Evolutionary conservation across 2,329 filamentous ascomycete genomes (phyloP).

Genomic region (Calycina marina): DNA sequence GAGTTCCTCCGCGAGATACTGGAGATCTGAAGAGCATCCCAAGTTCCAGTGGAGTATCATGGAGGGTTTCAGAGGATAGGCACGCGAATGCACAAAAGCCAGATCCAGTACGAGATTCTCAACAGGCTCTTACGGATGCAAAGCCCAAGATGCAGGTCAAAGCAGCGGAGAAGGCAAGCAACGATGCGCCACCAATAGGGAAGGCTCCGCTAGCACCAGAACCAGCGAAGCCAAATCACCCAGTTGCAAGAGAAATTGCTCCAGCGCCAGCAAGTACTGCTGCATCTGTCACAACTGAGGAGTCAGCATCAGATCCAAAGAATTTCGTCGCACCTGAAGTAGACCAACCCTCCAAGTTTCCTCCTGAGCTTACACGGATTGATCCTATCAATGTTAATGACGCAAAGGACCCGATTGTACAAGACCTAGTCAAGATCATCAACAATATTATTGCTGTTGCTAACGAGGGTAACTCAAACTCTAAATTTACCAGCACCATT

Average conservation of each 20-base stretch:
- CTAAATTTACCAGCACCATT: slow-evolving; percentile 65
- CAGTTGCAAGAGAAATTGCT: slow-evolving; percentile 4
- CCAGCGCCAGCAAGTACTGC: background rate
- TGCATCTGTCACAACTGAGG: background rate
- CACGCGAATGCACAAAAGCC: slow-evolving; percentile 41
- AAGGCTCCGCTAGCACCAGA: slow-evolving; percentile 5
- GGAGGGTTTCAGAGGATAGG: slow-evolving; percentile 54
- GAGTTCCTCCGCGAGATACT: slow-evolving; percentile 29
- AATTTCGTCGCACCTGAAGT: slow-evolving; percentile 40
- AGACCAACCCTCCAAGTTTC: slow-evolving; percentile 48
- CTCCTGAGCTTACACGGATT: slow-evolving; percentile 50
- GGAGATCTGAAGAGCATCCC: slow-evolving; percentile 70
- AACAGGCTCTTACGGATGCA: slow-evolving; percentile 17
- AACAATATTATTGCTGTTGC: slow-evolving; percentile 92
- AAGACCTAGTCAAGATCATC: slow-evolving; percentile 86
- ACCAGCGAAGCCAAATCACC: slow-evolving; percentile 3
- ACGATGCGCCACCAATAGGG: slow-evolving; percentile 16
- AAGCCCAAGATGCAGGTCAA: slow-evolving; percentile 20
- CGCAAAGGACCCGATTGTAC: slow-evolving; percentile 73
- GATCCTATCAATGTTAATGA: slow-evolving; percentile 63
- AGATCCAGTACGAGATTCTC: slow-evolving; percentile 12
- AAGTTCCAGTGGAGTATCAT: slow-evolving; percentile 72
- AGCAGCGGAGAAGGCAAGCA: slow-evolving; percentile 23
- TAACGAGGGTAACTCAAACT: slow-evolving; percentile 69
- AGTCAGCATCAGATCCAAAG: slow-evolving; percentile 4